A percentile compares a stretch with the other conserved stretches of the same genome.
Evolutionary conservation across 169 alveolate species (phyloP).

Genomic region (Plasmodium fragile): DNA sequence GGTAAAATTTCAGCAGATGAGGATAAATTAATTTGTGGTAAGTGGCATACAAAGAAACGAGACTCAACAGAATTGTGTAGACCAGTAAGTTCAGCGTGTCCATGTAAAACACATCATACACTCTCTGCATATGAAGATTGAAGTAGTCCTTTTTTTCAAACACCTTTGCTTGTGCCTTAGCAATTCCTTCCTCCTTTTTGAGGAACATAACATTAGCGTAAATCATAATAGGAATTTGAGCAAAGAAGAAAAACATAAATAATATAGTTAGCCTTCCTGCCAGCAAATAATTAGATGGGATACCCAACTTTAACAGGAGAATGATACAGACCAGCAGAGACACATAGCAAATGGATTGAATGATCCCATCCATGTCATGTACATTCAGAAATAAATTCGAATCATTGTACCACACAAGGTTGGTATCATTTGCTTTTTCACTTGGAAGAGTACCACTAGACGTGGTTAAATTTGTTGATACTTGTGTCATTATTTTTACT

Average conservation of each 20-base stretch:
- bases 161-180: not conserved
- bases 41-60: slow-evolving; percentile 52
- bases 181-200: slow-evolving; percentile 18
- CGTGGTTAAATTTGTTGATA: slow-evolving; percentile 76
- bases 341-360: slow-evolving; percentile 36
- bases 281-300: slow-evolving; percentile 58
- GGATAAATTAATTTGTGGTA: slow-evolving; percentile 67
- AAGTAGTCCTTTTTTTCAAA: slow-evolving; percentile 57
- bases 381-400: slow-evolving; percentile 47
- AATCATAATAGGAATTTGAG: slow-evolving; percentile 47
- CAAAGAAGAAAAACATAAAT: slow-evolving; percentile 46
- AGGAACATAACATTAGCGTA: slow-evolving; percentile 30
- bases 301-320: slow-evolving; percentile 37
- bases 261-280: slow-evolving; percentile 71
- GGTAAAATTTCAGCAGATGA: slow-evolving; percentile 53
- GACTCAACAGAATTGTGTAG: slow-evolving; percentile 11
- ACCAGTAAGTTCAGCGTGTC: slow-evolving; percentile 49
- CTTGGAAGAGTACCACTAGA: not conserved
- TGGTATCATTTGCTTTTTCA: slow-evolving; percentile 9
- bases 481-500: slow-evolving; percentile 69
- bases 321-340: slow-evolving; percentile 27
- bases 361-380: slow-evolving; percentile 41
- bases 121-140: slow-evolving; percentile 29
- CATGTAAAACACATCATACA: slow-evolving; percentile 10
- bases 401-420: slow-evolving; percentile 26